phyloP scores from a whole-genome alignment of 2,329 filamentous ascomycete genomes.

The Penicillium griseofulvum region DNA sequence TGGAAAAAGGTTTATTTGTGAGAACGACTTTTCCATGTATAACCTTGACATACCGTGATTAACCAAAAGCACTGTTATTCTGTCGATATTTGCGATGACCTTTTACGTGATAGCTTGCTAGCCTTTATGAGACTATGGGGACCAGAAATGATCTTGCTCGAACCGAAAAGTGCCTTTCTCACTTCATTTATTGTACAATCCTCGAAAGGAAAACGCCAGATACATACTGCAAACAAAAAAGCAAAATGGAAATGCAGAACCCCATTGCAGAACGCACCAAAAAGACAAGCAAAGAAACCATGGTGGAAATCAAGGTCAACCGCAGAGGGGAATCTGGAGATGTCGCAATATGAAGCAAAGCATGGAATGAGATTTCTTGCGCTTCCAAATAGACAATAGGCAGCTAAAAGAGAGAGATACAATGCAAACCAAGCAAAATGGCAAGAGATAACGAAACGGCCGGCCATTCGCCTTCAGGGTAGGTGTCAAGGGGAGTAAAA shows the following conservation, averaged over 20 bases:
- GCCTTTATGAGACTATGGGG: not conserved
- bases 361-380: slow-evolving; percentile 3
- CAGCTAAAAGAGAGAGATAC: not conserved
- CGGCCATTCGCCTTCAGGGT: slow-evolving; percentile 11
- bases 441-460: slow-evolving; percentile 4
- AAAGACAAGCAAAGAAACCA: slow-evolving; percentile 5
- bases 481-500: slow-evolving; percentile 8
- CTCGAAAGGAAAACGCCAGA: slow-evolving; percentile 19
- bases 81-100: not conserved
- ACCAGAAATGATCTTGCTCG: slow-evolving; percentile 16
- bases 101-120: not conserved
- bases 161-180: slow-evolving; percentile 21
- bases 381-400: slow-evolving; percentile 3
- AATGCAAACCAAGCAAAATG: not conserved
- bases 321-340: slow-evolving; percentile 24
- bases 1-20: too few relatives aligned
- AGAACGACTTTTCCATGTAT: too few relatives aligned
- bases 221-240: slow-evolving; percentile 5
- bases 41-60: too few relatives aligned
- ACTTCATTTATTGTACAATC: slow-evolving; percentile 22
- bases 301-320: slow-evolving; percentile 11
- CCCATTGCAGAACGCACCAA: not conserved
- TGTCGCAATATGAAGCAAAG: slow-evolving; percentile 14
- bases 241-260: slow-evolving; percentile 2
- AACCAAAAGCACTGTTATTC: slow-evolving; percentile 26